Base-by-base conservation (phyloP, 2,329 filamentous ascomycete genomes). In the Metarhizium guizhouense region DNA sequence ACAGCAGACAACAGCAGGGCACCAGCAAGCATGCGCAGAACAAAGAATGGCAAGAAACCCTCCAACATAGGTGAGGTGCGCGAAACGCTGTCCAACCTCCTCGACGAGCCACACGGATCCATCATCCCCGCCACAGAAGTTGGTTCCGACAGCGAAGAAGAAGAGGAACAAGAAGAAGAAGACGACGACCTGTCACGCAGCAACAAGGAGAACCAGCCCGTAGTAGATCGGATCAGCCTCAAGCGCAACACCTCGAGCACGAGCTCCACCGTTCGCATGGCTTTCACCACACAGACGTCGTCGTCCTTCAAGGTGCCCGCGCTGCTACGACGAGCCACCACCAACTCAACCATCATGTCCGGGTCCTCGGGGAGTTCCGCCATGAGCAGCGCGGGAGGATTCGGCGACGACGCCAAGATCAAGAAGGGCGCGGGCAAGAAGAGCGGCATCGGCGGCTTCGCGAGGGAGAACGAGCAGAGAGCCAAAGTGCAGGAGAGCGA, bases 51-150 rank as follows among this genome's bases (percentile, higher is more conserved):
- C 53, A 83, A 81, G 69, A 90, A 85, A 63, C 90, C 91, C 0
- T 78, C 86, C 5, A 88, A 85, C 18, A 75, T 95, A 10, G 83
- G 85, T 32, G 90, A 96, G 65, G 87, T 96, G 59, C 85, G 90
- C 56, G 84, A 93, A 67, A 90, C 88, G 0, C 75, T 96, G 6
- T 95, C 89, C 4, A 88, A 87, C 68, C 79, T 96, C 10, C 84
- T 96, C n/a, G 91, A 95, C 29, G 83, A 88, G 47, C 80, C 82
- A 16, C 62, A 73, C 62, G 64, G 69, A 56, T 78, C 81, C 16
- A 63, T 81, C 60, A 74, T 82, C 68, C 77, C 61, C 3, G 78
- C 76, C 14, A 72, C 70, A 2, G 68, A 68, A 48, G 62, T 57
- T 36, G 68, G 62, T 11, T 69, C 69, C 29, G 69, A 71, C 53